These are phyloP conservation scores for Neurospora pannonica DNA, from an alignment of 495 filamentous ascomycete genomes.

Conservation along the genomic window DNA sequence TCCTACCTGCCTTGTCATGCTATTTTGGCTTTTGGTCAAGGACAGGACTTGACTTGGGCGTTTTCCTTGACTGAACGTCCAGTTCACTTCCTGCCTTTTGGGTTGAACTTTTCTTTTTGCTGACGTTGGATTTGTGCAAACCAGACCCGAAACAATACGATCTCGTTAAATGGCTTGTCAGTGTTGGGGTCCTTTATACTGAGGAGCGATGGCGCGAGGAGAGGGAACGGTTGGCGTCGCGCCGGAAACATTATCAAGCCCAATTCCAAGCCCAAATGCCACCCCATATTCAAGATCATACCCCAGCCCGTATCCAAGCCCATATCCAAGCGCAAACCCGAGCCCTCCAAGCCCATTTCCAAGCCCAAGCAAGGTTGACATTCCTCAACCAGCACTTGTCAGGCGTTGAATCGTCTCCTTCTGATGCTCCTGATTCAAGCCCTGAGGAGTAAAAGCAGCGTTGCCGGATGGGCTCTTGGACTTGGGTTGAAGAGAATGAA, in stretches of 20 bases:
- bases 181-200: background rate
- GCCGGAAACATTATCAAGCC: background rate
- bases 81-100: background rate
- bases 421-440: background rate
- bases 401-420: background rate
- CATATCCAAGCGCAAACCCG: background rate
- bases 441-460: background rate
- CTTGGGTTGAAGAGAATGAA: background rate
- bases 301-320: background rate
- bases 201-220: background rate
- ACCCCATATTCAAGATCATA: background rate
- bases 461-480: background rate
- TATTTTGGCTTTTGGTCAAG: background rate
- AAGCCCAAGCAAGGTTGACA: background rate
- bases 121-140: background rate
- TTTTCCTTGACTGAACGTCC: background rate
- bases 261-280: background rate
- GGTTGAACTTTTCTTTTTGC: background rate
- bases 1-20: background rate
- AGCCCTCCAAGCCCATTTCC: background rate
- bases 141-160: background rate
- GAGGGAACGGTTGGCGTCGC: background rate
- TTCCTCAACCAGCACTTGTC: background rate
- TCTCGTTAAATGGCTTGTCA: accelerated
- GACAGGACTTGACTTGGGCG: background rate